Conservation (phyloP, 495 filamentous ascomycete species). For the Bryoglossum gracile region DNA sequence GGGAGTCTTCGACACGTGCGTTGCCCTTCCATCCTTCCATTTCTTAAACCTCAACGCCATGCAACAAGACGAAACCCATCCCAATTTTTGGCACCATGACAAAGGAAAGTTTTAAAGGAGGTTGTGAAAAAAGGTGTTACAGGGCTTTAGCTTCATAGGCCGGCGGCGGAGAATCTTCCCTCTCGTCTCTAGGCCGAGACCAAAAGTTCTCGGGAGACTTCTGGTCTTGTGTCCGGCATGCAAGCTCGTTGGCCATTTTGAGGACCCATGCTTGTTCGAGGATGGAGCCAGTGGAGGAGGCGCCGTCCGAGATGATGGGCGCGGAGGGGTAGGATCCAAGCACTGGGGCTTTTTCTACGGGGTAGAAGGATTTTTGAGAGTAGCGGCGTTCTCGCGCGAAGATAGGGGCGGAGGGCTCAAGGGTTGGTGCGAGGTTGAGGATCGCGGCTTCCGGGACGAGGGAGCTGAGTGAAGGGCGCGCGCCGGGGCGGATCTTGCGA, state of each 20-base stretch:
- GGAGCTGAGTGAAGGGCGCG: slow-evolving; percentile 11
- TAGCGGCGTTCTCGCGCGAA: slow-evolving; percentile 2
- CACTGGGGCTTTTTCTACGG: slow-evolving; percentile 5
- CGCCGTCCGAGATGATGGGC: background rate
- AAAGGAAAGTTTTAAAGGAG: background rate
- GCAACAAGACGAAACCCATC: slow-evolving; percentile 4
- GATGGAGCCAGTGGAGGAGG: slow-evolving; percentile 35
- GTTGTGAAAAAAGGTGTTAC: background rate
- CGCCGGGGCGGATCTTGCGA: slow-evolving; percentile 2
- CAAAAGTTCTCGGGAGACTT: slow-evolving; percentile 41
- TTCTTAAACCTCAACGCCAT: slow-evolving; percentile 2
- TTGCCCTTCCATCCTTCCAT: slow-evolving; percentile 2
- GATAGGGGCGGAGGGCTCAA: slow-evolving; percentile 1
- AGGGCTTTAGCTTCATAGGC: slow-evolving; percentile 40
- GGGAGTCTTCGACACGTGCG: slow-evolving; percentile 9
- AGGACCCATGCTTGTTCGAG: slow-evolving; percentile 83
- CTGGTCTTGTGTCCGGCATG: slow-evolving; percentile 75
- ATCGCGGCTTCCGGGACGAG: slow-evolving; percentile 14
- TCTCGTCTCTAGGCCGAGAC: slow-evolving; percentile 37
- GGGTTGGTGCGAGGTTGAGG: background rate
- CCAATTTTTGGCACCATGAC: slow-evolving; percentile 8
- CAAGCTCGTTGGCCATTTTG: slow-evolving; percentile 87
- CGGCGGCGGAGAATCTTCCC: slow-evolving; percentile 52
- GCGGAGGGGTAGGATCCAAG: slow-evolving; percentile 7
- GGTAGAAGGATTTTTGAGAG: slow-evolving; percentile 20